Percentiles rank a stretch among this genome's conserved stretches.
These are phyloP conservation scores for Juglanconis juglandina DNA, from an alignment of 2,329 filamentous ascomycete genomes.

Conservation along the genomic window DNA sequence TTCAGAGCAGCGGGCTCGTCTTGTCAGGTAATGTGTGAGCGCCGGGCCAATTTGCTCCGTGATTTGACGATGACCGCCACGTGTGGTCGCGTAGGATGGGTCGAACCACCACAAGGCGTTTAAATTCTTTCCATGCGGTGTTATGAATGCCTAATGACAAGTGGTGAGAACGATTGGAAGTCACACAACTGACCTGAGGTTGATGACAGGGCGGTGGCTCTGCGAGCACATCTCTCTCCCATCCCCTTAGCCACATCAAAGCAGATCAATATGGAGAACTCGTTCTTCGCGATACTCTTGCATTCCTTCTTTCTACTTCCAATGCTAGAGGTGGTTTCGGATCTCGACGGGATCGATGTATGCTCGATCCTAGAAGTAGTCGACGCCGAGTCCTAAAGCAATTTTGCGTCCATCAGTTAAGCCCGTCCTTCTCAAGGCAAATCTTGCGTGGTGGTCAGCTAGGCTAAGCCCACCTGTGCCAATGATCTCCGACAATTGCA, in stretches of 20 bases:
- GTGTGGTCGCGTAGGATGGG: too few relatives aligned
- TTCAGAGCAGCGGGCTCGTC: too few relatives aligned
- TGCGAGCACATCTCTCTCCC: not conserved
- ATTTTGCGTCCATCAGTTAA: conserved; percentile 5
- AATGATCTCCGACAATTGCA: not conserved
- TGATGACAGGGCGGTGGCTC: not conserved
- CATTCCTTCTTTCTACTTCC: conserved; percentile 5
- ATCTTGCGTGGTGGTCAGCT: conserved; percentile 10
- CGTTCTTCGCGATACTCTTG: not conserved
- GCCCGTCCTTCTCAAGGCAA: not conserved
- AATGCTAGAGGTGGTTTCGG: not conserved
- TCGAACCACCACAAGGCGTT: too few relatives aligned
- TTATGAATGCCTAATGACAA: not conserved
- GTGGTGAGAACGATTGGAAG: not conserved
- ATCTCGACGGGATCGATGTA: not conserved
- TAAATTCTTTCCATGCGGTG: not conserved
- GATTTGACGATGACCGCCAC: too few relatives aligned
- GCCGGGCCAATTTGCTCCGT: too few relatives aligned
- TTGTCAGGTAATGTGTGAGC: too few relatives aligned
- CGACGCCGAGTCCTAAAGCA: not conserved
- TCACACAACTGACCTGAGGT: not conserved
- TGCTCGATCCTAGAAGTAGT: not conserved
- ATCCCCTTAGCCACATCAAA: not conserved
- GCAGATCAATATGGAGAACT: not conserved
- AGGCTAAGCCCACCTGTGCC: conserved; percentile 8